phyloP scores from a whole-genome alignment of 805 yeast genomes.

The Spathaspora boniae region DNA sequence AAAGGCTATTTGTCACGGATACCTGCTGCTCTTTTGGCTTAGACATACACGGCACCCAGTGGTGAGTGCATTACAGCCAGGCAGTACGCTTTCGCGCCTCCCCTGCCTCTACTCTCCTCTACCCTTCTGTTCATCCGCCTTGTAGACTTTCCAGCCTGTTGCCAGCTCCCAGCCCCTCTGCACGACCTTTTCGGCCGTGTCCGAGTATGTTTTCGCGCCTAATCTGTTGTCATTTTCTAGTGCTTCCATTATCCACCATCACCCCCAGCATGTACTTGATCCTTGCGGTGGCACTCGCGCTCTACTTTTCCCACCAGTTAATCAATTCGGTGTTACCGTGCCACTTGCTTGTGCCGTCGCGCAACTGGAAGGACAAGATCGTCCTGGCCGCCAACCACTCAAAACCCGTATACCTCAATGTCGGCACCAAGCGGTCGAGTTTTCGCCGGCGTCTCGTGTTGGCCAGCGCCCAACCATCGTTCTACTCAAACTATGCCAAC shows the following conservation, averaged over 20 bases:
- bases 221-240: neutral
- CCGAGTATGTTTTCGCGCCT: too few relatives aligned
- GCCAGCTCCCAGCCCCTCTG: too few relatives aligned
- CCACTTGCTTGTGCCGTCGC: constrained; percentile 32
- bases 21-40: too few relatives aligned
- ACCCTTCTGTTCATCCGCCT: too few relatives aligned
- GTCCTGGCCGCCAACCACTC: constrained; percentile 27
- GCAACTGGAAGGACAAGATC: constrained; percentile 35
- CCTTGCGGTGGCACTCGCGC: constrained; percentile 7
- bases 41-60: too few relatives aligned
- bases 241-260: neutral
- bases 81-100: too few relatives aligned
- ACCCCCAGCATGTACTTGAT: constrained; percentile 4
- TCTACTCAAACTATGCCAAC: constrained; percentile 34
- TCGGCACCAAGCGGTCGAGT: constrained; percentile 36
- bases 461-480: constrained; percentile 35
- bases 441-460: constrained; percentile 34
- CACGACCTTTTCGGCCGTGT: too few relatives aligned
- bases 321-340: constrained; percentile 27
- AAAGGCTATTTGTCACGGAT: too few relatives aligned
- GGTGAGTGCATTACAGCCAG: too few relatives aligned
- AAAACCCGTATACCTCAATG: constrained; percentile 33
- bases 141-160: too few relatives aligned
- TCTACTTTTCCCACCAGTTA: constrained; percentile 16
- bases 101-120: too few relatives aligned